Base-by-base conservation (phyloP, 2,329 filamentous ascomycete genomes). In the Aspergillus udagawae region DNA sequence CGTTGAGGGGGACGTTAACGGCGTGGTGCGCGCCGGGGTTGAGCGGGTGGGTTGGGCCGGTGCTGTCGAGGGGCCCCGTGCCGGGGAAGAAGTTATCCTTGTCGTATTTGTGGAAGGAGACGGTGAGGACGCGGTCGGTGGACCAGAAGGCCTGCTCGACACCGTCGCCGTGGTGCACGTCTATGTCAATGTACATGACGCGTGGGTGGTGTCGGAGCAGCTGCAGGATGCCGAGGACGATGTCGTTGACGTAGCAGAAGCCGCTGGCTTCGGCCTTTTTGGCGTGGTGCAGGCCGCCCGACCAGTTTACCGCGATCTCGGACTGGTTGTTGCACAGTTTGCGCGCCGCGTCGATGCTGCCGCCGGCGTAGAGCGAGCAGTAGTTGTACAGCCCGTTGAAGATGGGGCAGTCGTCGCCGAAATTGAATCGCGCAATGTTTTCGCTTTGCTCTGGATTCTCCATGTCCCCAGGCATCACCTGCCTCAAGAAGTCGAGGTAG, bases 161-260 rank as follows among this genome's bases (percentile, higher is more conserved):
- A 52, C 91, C 91, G 70, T 96, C 91, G 60, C 91, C 91, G 63
- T 96, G 91, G 71, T 96, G 91, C 1, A 96, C 91, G 71, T 96
- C 91, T 64, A 96, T 95, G 70, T 96, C 91, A 73, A 97, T 92
- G 75, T 97, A 97, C 57, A 97, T 82, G 7, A 97, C 92, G 51
- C 92, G 88, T 17, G 91, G 86, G 66, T 92, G 86, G 68, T 88
- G 84, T 29, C 90, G 87, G 17, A 97, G 81, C 9, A 99, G 83
- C 72, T 97, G 89, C 41, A 97, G 83, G 66, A 97, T 94, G 38
- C 90, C 91, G 49, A 99, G 83, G 57, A 97, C 94, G 67, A 97
- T 97, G 75, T 99, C 94, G 74, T 99, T 99, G 77, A 97, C 92
- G 77, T 99, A 99, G 79, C 94, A 99, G 75, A 99, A 99, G 0